Evolutionary conservation across 768 basidiomycete species (phyloP), one percentile per base, ranked within the genome.

Genomic region (Lentinula aciculospora): DNA sequence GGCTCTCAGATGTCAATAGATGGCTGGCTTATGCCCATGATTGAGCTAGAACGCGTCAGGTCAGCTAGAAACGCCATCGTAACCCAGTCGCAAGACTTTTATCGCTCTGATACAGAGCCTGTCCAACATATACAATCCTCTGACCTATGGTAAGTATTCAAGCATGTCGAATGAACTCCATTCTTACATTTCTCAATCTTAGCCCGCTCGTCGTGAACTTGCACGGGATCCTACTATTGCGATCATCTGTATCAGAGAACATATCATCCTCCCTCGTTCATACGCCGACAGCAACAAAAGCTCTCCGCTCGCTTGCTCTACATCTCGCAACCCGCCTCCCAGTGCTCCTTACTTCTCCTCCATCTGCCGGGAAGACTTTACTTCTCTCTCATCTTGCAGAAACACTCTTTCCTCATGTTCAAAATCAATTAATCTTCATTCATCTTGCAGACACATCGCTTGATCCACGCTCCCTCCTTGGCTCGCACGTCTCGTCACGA

Each of bases 371-470:
- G 50, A 98, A 98, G 67, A 83, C 88, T 0, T 76, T 93, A 4
- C 71, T 94, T 13, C 72, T 98, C 25, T 78, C 84, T 13, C 84
- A 97, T 63, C 83, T 98, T 29, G 88, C 92, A 9, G 72, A 77
- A 9, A 64, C 77, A 9, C 69, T 98, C 10, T 77, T 84, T 65
- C 86, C 92, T 0, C 74, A 73, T 19, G 66, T 72, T 6, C 76
- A 72, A 53, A 86, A 87, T 59, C 85, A 92, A 45, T 80, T 97
- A 40, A 80, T 98, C 31, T 86, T 82, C 0, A 86, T 99, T 58
- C 90, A 96, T 64, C 84, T 98, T 25, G 92, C 94, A 5, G 97
- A 98, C 64, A 96, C 94, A 0, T 96, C 96, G 2, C 79, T 99
- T 45, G 96, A 99, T 66, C 88, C 95, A 29, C 89, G 96, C 23